phyloP scores from a whole-genome alignment of 2,329 filamentous ascomycete species.

The Dothideomycetes sp. region DNA sequence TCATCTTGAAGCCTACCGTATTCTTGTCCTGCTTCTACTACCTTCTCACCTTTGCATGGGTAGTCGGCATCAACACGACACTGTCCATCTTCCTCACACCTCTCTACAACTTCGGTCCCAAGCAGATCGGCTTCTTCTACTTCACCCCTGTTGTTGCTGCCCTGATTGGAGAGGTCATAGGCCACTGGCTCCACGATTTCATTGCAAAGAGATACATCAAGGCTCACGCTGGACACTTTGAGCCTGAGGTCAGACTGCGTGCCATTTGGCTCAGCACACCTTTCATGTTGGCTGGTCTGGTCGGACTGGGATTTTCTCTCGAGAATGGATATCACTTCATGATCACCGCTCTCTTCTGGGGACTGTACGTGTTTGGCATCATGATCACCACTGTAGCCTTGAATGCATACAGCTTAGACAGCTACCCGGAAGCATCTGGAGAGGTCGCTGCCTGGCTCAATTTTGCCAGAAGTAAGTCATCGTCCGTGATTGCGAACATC shows the following conservation, averaged over 20 bases:
- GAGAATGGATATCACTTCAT: slow-evolving; percentile 40
- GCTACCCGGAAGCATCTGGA: slow-evolving; percentile 44
- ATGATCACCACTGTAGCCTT: slow-evolving; percentile 44
- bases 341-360: slow-evolving; percentile 38
- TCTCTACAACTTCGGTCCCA: slow-evolving; percentile 30
- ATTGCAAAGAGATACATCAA: slow-evolving; percentile 7
- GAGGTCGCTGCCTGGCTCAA: slow-evolving; percentile 45
- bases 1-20: slow-evolving; percentile 28
- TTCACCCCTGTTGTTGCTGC: slow-evolving; percentile 47
- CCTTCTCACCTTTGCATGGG: slow-evolving; percentile 21
- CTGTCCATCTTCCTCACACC: slow-evolving; percentile 15
- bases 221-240: slow-evolving; percentile 39
- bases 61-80: slow-evolving; percentile 16
- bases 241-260: slow-evolving; percentile 44
- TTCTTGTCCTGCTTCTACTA: slow-evolving; percentile 27
- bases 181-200: slow-evolving; percentile 47
- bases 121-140: slow-evolving; percentile 45
- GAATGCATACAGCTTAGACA: slow-evolving; percentile 42
- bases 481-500: neutral
- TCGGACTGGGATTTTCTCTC: slow-evolving; percentile 43
- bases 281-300: slow-evolving; percentile 39
- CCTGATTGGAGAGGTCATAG: slow-evolving; percentile 41
- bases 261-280: slow-evolving; percentile 37
- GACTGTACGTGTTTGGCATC: slow-evolving; percentile 44
- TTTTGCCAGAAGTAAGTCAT: slow-evolving; percentile 20